phyloP scores from a whole-genome alignment of 176 grass and related monocot genomes.

The Cenchrus fungigraminus region DNA sequence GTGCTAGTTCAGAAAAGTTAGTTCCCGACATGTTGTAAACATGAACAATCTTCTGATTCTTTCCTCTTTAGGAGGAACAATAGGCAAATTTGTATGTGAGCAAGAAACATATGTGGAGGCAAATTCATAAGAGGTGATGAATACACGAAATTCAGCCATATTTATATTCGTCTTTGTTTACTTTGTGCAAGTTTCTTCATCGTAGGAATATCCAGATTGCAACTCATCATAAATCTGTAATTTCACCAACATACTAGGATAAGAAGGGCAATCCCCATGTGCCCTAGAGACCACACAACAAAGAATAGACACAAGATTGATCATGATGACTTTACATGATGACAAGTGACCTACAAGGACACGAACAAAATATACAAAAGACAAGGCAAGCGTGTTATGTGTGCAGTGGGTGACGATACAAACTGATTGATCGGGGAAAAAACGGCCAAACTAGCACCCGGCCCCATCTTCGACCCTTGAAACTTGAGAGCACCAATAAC shows the following conservation, averaged over 20 bases:
- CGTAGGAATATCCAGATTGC: not conserved
- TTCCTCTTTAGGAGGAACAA: not conserved
- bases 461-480: not conserved
- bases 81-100: too few relatives aligned
- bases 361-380: not conserved
- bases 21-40: not conserved
- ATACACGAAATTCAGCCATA: not conserved
- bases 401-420: not conserved
- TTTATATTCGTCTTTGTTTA: not conserved
- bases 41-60: not conserved
- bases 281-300: not conserved
- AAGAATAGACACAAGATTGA: not conserved
- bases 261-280: not conserved
- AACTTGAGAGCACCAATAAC: not conserved
- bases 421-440: not conserved
- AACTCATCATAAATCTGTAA: not conserved
- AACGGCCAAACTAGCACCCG: not conserved
- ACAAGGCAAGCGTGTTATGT: not conserved
- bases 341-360: not conserved
- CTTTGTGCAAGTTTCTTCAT: not conserved
- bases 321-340: not conserved
- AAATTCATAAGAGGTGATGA: not conserved
- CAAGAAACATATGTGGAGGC: not conserved
- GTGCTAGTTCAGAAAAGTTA: not conserved
- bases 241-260: not conserved